A percentile compares a stretch with the other conserved stretches of the same genome.
These are phyloP conservation scores for Sugiyamaella lignohabitans DNA, from an alignment of 805 yeast genomes.

Conservation along the genomic window DNA sequence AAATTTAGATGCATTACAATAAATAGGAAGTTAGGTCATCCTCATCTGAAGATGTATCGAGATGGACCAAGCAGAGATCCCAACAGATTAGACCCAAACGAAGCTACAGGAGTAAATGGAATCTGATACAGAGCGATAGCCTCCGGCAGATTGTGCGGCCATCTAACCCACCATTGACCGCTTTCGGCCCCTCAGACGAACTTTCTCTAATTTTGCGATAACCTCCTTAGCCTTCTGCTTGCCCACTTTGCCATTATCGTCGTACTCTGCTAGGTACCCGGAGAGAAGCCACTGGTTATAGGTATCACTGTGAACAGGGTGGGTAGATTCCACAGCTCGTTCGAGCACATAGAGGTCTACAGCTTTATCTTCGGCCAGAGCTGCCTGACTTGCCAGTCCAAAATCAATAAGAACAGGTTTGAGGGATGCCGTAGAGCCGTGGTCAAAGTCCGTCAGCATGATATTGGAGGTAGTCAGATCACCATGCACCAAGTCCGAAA, in stretches of 20 bases:
- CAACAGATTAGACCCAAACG: too few relatives aligned
- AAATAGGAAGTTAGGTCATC: too few relatives aligned
- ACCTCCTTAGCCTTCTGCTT: slow-evolving; percentile 42
- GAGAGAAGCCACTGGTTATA: slow-evolving; percentile 67
- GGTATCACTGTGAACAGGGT: slow-evolving; percentile 59
- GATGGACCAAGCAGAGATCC: too few relatives aligned
- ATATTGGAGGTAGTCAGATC: slow-evolving; percentile 90
- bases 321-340: slow-evolving; percentile 86
- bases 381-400: slow-evolving; percentile 76
- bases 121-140: too few relatives aligned
- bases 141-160: too few relatives aligned
- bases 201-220: slow-evolving; percentile 65
- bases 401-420: slow-evolving; percentile 76
- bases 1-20: too few relatives aligned
- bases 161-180: slow-evolving; percentile 81
- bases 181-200: slow-evolving; percentile 87
- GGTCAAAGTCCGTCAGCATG: slow-evolving; percentile 35
- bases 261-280: slow-evolving; percentile 45
- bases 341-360: slow-evolving; percentile 95
- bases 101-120: too few relatives aligned
- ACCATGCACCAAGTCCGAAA: slow-evolving; percentile 80
- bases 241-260: slow-evolving; percentile 14
- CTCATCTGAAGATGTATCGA: too few relatives aligned
- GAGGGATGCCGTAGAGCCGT: slow-evolving; percentile 17
- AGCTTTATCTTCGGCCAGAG: slow-evolving; percentile 83